These are phyloP conservation scores for Cylindrotheca closterium DNA, from an alignment of 108 stramenopile genomes.

Conservation along the genomic window DNA sequence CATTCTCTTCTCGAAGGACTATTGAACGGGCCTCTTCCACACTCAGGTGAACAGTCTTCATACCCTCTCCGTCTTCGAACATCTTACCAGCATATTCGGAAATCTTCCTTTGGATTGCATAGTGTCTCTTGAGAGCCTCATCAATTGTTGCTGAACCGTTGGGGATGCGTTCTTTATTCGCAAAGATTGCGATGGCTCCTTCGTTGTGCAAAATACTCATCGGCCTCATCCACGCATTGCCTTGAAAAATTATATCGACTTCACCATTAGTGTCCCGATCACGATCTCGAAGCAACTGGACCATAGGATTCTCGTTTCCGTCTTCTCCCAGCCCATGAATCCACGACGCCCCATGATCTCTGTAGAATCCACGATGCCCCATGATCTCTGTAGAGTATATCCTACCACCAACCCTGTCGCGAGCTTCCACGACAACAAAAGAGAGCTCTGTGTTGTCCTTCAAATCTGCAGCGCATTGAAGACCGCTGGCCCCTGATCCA, in stretches of 20 bases:
- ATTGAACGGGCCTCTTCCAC: constrained; percentile 12
- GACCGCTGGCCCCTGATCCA: constrained; percentile 54
- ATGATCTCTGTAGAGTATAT: constrained; percentile 18
- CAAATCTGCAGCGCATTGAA: constrained; percentile 33
- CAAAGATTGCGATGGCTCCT: constrained; percentile 25
- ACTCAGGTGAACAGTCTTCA: constrained; percentile 23
- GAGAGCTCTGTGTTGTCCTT: constrained; percentile 2
- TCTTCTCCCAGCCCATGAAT: constrained; percentile 48
- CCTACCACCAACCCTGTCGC: constrained; percentile 59
- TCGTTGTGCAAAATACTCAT: constrained; percentile 28
- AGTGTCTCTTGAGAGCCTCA: constrained; percentile 32
- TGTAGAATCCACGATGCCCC: no score
- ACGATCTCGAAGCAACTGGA: constrained; percentile 22
- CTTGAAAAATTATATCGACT: constrained; percentile 26
- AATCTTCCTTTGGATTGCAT: constrained; percentile 16
- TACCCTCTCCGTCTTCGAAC: constrained; percentile 22
- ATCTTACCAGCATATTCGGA: constrained; percentile 11
- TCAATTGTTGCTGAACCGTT: constrained; percentile 8
- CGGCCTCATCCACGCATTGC: constrained; percentile 59
- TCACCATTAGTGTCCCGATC: constrained; percentile 4
- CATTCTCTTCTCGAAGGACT: background rate
- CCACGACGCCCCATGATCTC: constrained; percentile 62
- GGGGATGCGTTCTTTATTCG: constrained; percentile 11
- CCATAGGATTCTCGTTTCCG: constrained; percentile 42
- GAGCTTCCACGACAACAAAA: constrained; percentile 44